Evolutionary conservation across 331 rosid genomes (phyloP).

Genomic region (Acacia concinna): DNA sequence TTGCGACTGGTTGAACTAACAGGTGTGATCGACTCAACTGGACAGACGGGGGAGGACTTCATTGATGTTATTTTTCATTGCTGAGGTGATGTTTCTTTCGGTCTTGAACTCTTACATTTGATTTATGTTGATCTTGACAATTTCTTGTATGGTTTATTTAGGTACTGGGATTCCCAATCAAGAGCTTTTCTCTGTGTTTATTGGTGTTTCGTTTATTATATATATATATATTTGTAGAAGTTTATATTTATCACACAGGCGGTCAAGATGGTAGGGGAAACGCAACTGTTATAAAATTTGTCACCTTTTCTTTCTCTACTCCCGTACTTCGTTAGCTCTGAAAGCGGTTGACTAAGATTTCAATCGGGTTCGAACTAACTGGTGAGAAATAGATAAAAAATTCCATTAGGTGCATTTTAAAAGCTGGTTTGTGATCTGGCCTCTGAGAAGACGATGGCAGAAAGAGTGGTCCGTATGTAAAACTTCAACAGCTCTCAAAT

Average conservation of each 20-base stretch:
- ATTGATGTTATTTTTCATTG: not conserved
- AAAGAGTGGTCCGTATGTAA: not conserved
- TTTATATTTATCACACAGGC: not conserved
- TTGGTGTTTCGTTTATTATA: not conserved
- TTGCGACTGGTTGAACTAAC: constrained; percentile 27
- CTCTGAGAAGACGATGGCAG: not conserved
- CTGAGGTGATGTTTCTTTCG: constrained; percentile 7
- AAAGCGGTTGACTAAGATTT: not conserved
- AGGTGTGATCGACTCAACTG: constrained; percentile 22
- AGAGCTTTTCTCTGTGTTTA: constrained; percentile 10
- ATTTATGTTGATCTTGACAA: not conserved
- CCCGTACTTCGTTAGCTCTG: constrained; percentile 18
- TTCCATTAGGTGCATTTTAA: not conserved
- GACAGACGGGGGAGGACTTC: not conserved
- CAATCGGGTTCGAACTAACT: not conserved
- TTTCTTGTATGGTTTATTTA: not conserved
- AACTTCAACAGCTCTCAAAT: constrained; percentile 5
- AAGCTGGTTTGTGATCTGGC: not conserved
- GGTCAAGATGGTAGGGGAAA: constrained; percentile 7
- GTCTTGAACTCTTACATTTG: constrained; percentile 29
- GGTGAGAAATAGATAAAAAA: not conserved
- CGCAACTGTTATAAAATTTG: not conserved
- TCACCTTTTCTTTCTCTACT: not conserved
- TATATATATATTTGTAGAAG: not conserved
- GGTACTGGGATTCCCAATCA: not conserved